Base-by-base conservation (phyloP, 352 stramenopile genomes). In the Globisporangium radiosum region DNA sequence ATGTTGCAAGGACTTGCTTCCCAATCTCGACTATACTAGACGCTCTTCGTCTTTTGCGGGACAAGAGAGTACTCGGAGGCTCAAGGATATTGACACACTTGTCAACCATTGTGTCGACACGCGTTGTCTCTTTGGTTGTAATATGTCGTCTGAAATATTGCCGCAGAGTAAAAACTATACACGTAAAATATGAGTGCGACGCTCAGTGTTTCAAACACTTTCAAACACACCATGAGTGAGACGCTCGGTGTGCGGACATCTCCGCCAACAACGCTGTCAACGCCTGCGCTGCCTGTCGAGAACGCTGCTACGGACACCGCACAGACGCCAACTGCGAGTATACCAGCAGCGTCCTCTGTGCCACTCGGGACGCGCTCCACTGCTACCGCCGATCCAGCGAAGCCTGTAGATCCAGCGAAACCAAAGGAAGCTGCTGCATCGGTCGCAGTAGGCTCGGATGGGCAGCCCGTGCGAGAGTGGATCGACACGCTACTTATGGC, bases 401-500 rank as follows among this genome's bases (percentile, higher is more conserved):
- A 25, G 25, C 25, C 25, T 25, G 25, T 25, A 25, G 25, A 25
- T 25, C 25, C 25, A 25, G 25, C 25, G 25, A 25, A 25, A 0
- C 25, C 25, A 2, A 25, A 25, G 25, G 25, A 25, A 36, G 19
- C 52, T 36, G 51, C 51, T 17, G 58, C 57, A 17, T 57, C 33
- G n/a, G 52, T 61, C 19, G 44, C 59, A 40, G 25, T 53, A 10
- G 54, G 48, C 45, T 54, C 42, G 40, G 71, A 60, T 60, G 60
- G 60, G 5, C 53, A 77, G n/a, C 79, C 79, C 25, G 74, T 87
- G 36, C 72, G 74, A 14, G 81, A 89, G 67, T 92, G 79, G 81
- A 92, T 90, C 49, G 77, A 92, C 42, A 90, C 79, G 56, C 70
- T 92, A 36, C 76, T 92, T 13, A 80, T 87, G 68, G 81, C 81